These are phyloP conservation scores for Fusarium protoensiforme DNA, from an alignment of 2,329 filamentous ascomycete species.

Conservation along the genomic window DNA sequence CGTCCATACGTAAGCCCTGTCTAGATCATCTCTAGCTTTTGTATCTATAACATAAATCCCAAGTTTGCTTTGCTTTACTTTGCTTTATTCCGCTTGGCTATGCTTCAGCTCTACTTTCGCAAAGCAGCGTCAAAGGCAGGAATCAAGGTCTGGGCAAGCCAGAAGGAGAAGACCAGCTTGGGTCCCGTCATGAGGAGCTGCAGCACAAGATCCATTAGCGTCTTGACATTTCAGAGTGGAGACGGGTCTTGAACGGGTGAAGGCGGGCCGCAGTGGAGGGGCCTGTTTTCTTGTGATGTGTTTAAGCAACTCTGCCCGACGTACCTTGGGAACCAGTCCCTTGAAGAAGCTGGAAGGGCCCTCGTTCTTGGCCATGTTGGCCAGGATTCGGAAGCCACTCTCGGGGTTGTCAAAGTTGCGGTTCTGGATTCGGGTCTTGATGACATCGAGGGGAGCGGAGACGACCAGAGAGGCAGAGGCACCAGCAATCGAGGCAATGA, in stretches of 20 bases:
- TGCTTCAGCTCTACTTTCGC: slow-evolving; percentile 31
- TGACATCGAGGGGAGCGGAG: slow-evolving; percentile 95
- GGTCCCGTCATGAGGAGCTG: slow-evolving; percentile 97
- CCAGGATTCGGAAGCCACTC: slow-evolving; percentile 89
- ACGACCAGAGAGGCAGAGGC: slow-evolving; percentile 95
- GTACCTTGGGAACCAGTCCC: slow-evolving; percentile 89
- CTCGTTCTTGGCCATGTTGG: slow-evolving; percentile 94
- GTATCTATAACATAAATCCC: slow-evolving; percentile 26
- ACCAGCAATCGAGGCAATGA: slow-evolving; percentile 93
- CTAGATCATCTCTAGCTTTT: slow-evolving; percentile 22
- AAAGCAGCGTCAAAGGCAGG: slow-evolving; percentile 79
- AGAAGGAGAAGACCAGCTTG: slow-evolving; percentile 99
- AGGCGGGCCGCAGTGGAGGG: neutral
- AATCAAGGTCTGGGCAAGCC: slow-evolving; percentile 98
- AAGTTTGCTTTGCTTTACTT: neutral
- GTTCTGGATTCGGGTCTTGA: slow-evolving; percentile 99
- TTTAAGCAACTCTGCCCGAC: slow-evolving; percentile 28
- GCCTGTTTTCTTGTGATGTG: neutral
- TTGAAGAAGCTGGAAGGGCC: slow-evolving; percentile 94
- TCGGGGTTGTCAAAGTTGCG: slow-evolving; percentile 98
- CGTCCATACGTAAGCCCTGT: slow-evolving; percentile 3
- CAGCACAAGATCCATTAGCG: slow-evolving; percentile 30
- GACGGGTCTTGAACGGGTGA: slow-evolving; percentile 6
- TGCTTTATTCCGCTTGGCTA: neutral
- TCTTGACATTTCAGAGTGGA: slow-evolving; percentile 20